These are phyloP conservation scores for Asterochloris sp. DNA, from an alignment of 139 green algal species.

Conservation along the genomic window DNA sequence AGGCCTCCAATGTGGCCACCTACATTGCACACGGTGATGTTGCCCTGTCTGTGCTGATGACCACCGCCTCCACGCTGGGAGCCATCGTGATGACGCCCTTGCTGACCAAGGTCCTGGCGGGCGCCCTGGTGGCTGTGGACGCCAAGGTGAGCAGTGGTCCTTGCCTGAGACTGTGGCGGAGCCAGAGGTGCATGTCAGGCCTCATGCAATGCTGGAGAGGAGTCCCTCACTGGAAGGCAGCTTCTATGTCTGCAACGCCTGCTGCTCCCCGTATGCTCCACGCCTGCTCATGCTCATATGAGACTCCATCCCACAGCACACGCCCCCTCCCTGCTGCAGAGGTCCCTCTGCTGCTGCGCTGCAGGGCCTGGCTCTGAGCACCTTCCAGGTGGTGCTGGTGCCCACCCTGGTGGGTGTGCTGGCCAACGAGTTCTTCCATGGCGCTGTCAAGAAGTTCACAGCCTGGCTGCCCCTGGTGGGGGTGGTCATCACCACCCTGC, in stretches of 20 bases:
- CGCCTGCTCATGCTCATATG: too few relatives aligned
- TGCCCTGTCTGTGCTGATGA: constrained; percentile 85
- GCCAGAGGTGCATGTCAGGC: neutral
- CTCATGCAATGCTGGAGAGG: neutral
- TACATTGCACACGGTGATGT: constrained; percentile 84
- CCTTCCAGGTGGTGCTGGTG: constrained; percentile 75
- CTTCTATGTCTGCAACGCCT: too few relatives aligned
- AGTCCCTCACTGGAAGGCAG: too few relatives aligned
- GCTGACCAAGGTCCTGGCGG: constrained; percentile 66
- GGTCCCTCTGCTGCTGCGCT: neutral
- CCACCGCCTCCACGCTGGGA: constrained; percentile 68
- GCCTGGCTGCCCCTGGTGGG: constrained; percentile 60
- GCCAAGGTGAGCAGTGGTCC: constrained; percentile 42
- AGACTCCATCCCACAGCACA: too few relatives aligned
- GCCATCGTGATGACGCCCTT: constrained; percentile 84
- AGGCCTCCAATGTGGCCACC: constrained; percentile 77
- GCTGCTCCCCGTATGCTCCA: too few relatives aligned
- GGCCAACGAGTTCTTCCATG: constrained; percentile 55
- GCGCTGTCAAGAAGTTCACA: constrained; percentile 49
- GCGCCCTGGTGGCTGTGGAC: constrained; percentile 73
- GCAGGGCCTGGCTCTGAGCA: constrained; percentile 46
- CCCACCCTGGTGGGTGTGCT: constrained; percentile 65
- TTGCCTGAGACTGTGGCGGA: neutral
- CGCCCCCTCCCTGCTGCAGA: too few relatives aligned
- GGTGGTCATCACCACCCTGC: constrained; percentile 61